These are phyloP conservation scores for Rhododendron simsii DNA, from an alignment of 148 eudicot genomes.

Conservation along the genomic window DNA sequence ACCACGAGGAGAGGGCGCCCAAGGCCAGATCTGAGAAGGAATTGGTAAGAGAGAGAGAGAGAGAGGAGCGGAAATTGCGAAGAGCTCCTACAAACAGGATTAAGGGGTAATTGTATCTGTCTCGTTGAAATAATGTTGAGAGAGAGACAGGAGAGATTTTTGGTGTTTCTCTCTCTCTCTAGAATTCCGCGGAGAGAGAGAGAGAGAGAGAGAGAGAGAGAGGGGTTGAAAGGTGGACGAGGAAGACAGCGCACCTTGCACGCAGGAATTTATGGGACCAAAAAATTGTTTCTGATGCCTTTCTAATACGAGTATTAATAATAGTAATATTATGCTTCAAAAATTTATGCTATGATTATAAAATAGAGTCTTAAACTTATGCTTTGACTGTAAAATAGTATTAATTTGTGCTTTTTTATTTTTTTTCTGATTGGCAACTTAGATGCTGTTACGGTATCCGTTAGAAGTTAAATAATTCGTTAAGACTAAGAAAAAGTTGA, in stretches of 20 bases:
- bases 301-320: background rate
- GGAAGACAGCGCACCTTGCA: slow-evolving; percentile 38
- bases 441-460: too few species aligned
- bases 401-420: background rate
- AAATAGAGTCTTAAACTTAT: too few species aligned
- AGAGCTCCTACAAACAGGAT: slow-evolving; percentile 4
- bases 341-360: too few species aligned
- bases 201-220: slow-evolving; percentile 17
- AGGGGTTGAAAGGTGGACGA: slow-evolving; percentile 9
- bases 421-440: too few species aligned
- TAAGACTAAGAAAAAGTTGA: too few species aligned
- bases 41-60: background rate
- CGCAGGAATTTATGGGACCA: slow-evolving; percentile 22
- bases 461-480: background rate
- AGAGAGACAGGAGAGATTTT: background rate
- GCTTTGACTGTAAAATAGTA: background rate
- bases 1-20: slow-evolving; percentile 8
- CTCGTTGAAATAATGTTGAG: background rate
- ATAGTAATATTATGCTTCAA: background rate
- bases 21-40: slow-evolving; percentile 1
- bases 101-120: background rate
- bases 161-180: background rate
- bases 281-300: background rate
- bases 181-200: slow-evolving; percentile 10
- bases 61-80: background rate